Base-by-base conservation (phyloP, 2,329 filamentous ascomycete genomes). In the Chaetomiaceae sp. region DNA sequence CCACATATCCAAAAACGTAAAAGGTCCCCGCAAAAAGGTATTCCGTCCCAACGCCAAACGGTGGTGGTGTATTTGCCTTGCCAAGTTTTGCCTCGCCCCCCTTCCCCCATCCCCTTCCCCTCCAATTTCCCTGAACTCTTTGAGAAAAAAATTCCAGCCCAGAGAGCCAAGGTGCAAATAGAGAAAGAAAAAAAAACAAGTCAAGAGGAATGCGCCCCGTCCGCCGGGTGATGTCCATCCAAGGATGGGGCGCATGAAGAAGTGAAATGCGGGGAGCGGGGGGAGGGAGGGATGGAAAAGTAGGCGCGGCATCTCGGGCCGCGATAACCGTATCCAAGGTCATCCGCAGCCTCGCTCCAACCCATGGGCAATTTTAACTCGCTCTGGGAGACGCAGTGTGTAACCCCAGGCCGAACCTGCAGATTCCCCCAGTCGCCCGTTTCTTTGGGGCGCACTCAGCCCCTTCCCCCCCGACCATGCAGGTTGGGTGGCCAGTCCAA, bases 221-320 rank as follows among this genome's bases (percentile, higher is more conserved):
- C 39, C 54, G n/a, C n/a, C n/a, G 51, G 54, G 44, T 56, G 44
- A 48, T 51, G 35, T 25, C 49, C 48, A n/a, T n/a, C n/a, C n/a
- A n/a, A 34, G 30, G 23, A 44, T 37, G 33, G 45, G 48, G 33
- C 23, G 44, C 51, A 56, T 52, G 43, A 56, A 44, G 49, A 50
- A 54, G n/a, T 38, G 52, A 57, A n/a, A 55, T 54, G 55, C 55
- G 55, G 55, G 53, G 55, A 55, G 48, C 51, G 54, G 51, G n/a
- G n/a, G n/a, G n/a, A n/a, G n/a, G n/a, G n/a, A n/a, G n/a, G 51
- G 41, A 42, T 48, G 46, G 44, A 33, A 25, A 51, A 39, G 21
- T 40, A 19, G 44, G 44, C 12, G 37, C 55, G 53, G 55, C 13
- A 51, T 44, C 13, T 43, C 55, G 55, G 55, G 30, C 55, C 55